Base-by-base conservation (phyloP, 768 basidiomycete genomes). In the Mycena leptocephala region DNA sequence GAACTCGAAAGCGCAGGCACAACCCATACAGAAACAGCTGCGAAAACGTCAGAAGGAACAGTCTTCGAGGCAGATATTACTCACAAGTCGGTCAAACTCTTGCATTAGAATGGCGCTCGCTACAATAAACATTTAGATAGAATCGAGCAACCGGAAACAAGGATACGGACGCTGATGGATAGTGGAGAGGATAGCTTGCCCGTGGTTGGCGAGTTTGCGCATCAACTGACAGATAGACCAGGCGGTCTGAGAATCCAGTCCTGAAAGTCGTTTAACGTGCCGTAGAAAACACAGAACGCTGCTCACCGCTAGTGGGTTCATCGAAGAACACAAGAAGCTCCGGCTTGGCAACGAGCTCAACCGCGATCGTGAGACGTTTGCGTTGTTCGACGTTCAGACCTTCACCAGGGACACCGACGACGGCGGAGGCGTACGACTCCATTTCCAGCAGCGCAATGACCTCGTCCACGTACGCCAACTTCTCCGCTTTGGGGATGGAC, bases 101-200 rank as follows among this genome's bases (percentile, higher is more conserved):
- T 91, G 88, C 85, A 91, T 90, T 2, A 91, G 83, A 58, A 90
- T 82, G 5, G 89, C 88, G 62, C 77, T 78, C 13, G 77, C 77
- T 78, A 61, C 2, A 68, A 72, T 26, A 56, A 55, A 24, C 16
- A n/a, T 35, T 75, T 30, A 75, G 74, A 48, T n/a, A 33, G 24
- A 41, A 37, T 46, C 11, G 22, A 33, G 46, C 7, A 37, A 24
- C 4, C 2, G n/a, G 22, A 61, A 37, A 58, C 24, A 5, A 5
- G 22, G 8, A 30, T 7, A 72, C 43, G 32, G 41, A 76, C 80
- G 81, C 59, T 82, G 81, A 75, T 82, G 81, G 53, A 82, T 82
- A 8, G 89, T 92, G 83, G 90, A 92, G 22, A 92, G 84, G 68
- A 92, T 90, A 55, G 90, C 88, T 76, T 91, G 90, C 8, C 91